Evolutionary conservation across 768 basidiomycete genomes (phyloP).

Genomic region (Lactarius evosmus): DNA sequence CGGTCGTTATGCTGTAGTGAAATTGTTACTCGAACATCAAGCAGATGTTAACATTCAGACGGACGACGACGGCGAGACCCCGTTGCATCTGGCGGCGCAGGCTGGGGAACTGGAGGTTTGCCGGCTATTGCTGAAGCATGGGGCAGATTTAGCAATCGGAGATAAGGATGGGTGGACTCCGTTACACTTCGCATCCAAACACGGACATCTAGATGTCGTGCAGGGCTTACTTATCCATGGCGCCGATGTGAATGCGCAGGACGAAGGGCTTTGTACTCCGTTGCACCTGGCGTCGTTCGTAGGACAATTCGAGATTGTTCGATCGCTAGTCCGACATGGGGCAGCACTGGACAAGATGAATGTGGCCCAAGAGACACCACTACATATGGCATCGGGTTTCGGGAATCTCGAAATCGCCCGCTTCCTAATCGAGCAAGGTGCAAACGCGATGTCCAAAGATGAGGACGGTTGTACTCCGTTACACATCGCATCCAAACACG

Average conservation of each 20-base stretch:
- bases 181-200: rapidly evolving
- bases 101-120: not conserved
- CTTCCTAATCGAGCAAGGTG: not conserved
- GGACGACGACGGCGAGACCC: too few species aligned
- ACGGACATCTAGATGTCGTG: not conserved
- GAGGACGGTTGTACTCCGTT: too few species aligned
- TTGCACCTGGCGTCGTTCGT: not conserved
- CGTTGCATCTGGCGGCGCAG: too few species aligned
- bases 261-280: not conserved
- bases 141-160: not conserved
- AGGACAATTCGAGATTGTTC: not conserved
- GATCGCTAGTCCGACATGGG: not conserved
- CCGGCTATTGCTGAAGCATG: not conserved
- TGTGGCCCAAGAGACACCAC: too few species aligned
- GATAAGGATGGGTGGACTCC: not conserved
- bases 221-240: not conserved
- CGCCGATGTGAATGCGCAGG: not conserved
- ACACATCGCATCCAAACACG: too few species aligned
- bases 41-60: too few species aligned
- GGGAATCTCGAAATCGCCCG: not conserved
- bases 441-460: too few species aligned
- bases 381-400: too few species aligned
- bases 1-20: not conserved
- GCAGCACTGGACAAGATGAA: not conserved
- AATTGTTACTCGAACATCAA: too few species aligned